phyloP scores from a whole-genome alignment of 306 rosid species.

The Urtica urens region DNA sequence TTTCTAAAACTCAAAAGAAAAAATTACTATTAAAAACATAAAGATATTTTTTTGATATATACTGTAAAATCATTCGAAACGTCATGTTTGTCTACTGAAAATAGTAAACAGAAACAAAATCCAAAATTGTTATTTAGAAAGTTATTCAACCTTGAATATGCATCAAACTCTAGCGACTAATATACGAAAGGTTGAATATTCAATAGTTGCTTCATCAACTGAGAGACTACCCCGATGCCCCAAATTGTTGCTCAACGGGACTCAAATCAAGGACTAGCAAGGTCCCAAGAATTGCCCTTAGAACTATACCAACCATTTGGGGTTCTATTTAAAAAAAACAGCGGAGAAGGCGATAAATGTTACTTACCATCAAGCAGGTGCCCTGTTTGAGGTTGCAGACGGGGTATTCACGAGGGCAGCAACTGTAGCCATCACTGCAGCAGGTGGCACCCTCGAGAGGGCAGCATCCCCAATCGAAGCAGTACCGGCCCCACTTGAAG shows the following conservation, averaged over 20 bases:
- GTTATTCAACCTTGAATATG: no score
- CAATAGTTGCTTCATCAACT: background rate
- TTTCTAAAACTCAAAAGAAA: background rate
- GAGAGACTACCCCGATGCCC: no score
- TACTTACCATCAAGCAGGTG: constrained; percentile 46
- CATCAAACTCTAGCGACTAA: no score
- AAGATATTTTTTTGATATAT: background rate
- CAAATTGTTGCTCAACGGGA: background rate
- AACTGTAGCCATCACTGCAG: constrained; percentile 79
- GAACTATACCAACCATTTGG: background rate
- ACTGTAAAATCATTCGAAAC: no score
- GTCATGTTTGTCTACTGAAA: no score
- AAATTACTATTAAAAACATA: background rate
- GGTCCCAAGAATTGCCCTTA: no score
- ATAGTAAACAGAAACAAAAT: no score
- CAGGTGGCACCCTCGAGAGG: constrained; percentile 89
- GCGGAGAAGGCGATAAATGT: background rate
- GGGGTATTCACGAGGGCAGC: constrained; percentile 84
- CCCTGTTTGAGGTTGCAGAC: constrained; percentile 48
- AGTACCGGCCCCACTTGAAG: constrained; percentile 29
- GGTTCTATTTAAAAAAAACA: background rate
- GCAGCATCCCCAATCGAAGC: constrained; percentile 89
- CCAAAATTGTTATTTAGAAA: no score
- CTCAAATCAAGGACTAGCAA: background rate
- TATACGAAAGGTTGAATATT: no score